Evolutionary conservation across 148 eudicot species (phyloP).

Genomic region (Chenopodium formosanum): DNA sequence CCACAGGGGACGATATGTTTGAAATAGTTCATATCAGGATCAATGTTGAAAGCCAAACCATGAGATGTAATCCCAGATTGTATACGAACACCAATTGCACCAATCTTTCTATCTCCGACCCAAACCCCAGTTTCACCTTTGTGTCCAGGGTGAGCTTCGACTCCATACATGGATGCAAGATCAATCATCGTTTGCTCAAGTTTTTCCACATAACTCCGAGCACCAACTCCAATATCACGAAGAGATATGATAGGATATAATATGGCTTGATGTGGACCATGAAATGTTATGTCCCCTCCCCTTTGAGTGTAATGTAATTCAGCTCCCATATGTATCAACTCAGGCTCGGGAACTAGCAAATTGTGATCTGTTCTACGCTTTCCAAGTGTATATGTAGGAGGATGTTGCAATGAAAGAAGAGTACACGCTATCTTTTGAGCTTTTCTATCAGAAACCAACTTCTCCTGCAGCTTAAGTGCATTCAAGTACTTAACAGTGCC

Average conservation of each 20-base stretch:
- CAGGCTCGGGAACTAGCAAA: constrained; percentile 56
- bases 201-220: constrained; percentile 81
- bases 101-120: constrained; percentile 83
- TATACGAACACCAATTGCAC: constrained; percentile 89
- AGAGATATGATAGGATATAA: constrained; percentile 75
- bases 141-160: constrained; percentile 56
- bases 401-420: constrained; percentile 77
- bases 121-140: constrained; percentile 85
- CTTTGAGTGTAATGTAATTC: constrained; percentile 83
- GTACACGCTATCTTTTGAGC: constrained; percentile 49
- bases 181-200: constrained; percentile 83
- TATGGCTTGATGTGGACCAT: constrained; percentile 84
- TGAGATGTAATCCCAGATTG: constrained; percentile 82
- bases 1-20: constrained; percentile 96
- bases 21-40: constrained; percentile 73
- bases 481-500: constrained; percentile 65
- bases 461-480: constrained; percentile 82
- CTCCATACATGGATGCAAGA: constrained; percentile 67
- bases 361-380: constrained; percentile 84
- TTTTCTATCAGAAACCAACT: constrained; percentile 66
- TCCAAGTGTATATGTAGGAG: constrained; percentile 90
- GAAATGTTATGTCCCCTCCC: constrained; percentile 89
- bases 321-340: constrained; percentile 70
- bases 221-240: constrained; percentile 78
- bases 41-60: constrained; percentile 81